Evolutionary conservation across 2,329 filamentous ascomycete species (phyloP).

Genomic region (Purpureocillium takamizusanense): DNA sequence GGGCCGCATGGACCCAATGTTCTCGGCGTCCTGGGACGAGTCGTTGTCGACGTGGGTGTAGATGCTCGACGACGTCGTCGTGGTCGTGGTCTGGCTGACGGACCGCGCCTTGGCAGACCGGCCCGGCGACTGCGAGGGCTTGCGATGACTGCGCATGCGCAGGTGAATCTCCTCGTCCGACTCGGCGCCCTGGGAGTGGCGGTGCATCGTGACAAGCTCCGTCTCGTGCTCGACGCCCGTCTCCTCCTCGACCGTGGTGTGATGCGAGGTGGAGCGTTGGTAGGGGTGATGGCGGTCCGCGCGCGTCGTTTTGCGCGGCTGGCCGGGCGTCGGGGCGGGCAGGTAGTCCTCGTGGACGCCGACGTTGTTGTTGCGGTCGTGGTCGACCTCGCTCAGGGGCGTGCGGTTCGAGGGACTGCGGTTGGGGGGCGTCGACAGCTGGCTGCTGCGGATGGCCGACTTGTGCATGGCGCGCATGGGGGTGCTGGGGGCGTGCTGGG

Average conservation of each 20-base stretch:
- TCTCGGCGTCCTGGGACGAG: constrained; percentile 62
- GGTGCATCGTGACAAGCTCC: constrained; percentile 52
- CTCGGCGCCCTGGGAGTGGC: constrained; percentile 54
- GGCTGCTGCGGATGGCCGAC: constrained; percentile 49
- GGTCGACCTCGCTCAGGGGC: constrained; percentile 88
- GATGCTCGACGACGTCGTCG: constrained; percentile 59
- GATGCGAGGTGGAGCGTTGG: constrained; percentile 43
- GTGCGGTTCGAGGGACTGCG: constrained; percentile 65
- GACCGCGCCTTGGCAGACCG: constrained; percentile 57
- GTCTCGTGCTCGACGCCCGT: constrained; percentile 47
- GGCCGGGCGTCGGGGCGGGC: constrained; percentile 88
- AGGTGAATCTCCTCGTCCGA: constrained; percentile 79
- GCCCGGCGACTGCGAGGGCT: constrained; percentile 53
- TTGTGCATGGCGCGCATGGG: constrained; percentile 55
- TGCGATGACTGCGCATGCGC: constrained; percentile 61
- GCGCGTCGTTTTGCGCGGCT: constrained; percentile 82
- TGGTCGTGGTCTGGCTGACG: constrained; percentile 69
- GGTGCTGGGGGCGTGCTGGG: constrained; percentile 44
- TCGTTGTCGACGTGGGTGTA: constrained; percentile 58
- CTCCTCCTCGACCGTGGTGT: constrained; percentile 36
- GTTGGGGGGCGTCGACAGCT: constrained; percentile 78
- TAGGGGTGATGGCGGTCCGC: constrained; percentile 71
- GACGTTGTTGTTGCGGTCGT: constrained; percentile 60
- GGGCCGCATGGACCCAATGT: constrained; percentile 51
- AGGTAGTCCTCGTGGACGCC: constrained; percentile 81